Evolutionary conservation across 805 yeast genomes (phyloP).

Genomic region (Sugiyamaella floridensis): DNA sequence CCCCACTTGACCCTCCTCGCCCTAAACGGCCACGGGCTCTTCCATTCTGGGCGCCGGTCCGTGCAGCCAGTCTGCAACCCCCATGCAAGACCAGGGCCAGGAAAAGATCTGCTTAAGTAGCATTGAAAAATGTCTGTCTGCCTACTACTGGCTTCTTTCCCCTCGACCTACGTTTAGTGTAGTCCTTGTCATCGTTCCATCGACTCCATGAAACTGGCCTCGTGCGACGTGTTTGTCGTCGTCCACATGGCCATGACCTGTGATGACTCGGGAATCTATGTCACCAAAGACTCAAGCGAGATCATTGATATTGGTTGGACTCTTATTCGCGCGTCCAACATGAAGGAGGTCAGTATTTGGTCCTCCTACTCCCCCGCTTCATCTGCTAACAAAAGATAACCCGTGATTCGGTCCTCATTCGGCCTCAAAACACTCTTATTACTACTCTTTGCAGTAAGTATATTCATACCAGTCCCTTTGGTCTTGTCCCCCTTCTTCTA

Average conservation of each 20-base stretch:
- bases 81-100: too few species aligned
- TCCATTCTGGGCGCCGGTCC: too few species aligned
- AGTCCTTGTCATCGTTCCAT: neutral
- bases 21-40: too few species aligned
- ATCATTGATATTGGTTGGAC: conserved; percentile 64
- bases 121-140: too few species aligned
- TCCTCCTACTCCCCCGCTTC: neutral
- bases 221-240: conserved; percentile 42
- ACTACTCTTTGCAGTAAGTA: conserved; percentile 36
- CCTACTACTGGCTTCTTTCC: neutral
- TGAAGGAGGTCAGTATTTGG: conserved; percentile 30
- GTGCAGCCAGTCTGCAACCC: too few species aligned
- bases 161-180: neutral
- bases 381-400: conserved; percentile 22
- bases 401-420: conserved; percentile 44
- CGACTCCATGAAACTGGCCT: neutral
- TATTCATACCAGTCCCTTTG: neutral
- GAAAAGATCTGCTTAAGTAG: too few species aligned
- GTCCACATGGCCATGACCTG: conserved; percentile 59
- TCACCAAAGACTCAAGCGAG: conserved; percentile 62
- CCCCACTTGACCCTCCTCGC: too few species aligned
- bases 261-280: conserved; percentile 53
- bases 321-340: conserved; percentile 47
- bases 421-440: conserved; percentile 60
- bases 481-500: neutral